These are phyloP conservation scores for Cucurbita argyrosperma DNA, from an alignment of 306 rosid species.

Conservation along the genomic window DNA sequence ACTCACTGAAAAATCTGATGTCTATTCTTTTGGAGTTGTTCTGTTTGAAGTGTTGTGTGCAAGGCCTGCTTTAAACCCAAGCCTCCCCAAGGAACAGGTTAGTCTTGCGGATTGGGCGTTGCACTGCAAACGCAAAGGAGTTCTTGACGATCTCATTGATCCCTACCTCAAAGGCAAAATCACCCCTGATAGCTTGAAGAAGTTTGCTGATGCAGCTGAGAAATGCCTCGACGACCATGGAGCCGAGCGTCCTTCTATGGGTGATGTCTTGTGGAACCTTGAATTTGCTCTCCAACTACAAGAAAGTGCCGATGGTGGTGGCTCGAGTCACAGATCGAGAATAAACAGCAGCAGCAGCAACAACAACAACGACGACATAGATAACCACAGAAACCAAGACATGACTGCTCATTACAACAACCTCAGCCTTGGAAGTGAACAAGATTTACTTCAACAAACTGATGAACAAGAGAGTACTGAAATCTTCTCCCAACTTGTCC, in stretches of 20 bases:
- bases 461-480: conserved; percentile 6
- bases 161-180: conserved; percentile 32
- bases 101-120: conserved; percentile 45
- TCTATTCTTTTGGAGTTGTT: conserved; percentile 43
- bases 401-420: conserved; percentile 28
- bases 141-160: conserved; percentile 28
- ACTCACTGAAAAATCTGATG: conserved; percentile 37
- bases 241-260: conserved; percentile 28
- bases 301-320: conserved; percentile 16
- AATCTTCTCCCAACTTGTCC: conserved; percentile 33
- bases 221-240: conserved; percentile 36
- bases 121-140: conserved; percentile 29
- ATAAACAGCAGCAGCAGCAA: neutral
- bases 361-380: neutral
- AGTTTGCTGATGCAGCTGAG: conserved; percentile 38
- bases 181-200: conserved; percentile 30
- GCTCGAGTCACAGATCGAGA: neutral
- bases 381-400: conserved; percentile 3
- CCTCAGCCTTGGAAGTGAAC: conserved; percentile 30
- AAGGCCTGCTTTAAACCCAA: conserved; percentile 39
- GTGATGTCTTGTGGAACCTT: conserved; percentile 38
- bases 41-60: conserved; percentile 32
- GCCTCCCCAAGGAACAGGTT: conserved; percentile 36
- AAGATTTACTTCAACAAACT: conserved; percentile 13
- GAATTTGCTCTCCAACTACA: conserved; percentile 38